Percentiles rank a stretch among this genome's conserved stretches.
Evolutionary conservation across 108 stramenopile species (phyloP).

Genomic region (Skeletonema marinoi): DNA sequence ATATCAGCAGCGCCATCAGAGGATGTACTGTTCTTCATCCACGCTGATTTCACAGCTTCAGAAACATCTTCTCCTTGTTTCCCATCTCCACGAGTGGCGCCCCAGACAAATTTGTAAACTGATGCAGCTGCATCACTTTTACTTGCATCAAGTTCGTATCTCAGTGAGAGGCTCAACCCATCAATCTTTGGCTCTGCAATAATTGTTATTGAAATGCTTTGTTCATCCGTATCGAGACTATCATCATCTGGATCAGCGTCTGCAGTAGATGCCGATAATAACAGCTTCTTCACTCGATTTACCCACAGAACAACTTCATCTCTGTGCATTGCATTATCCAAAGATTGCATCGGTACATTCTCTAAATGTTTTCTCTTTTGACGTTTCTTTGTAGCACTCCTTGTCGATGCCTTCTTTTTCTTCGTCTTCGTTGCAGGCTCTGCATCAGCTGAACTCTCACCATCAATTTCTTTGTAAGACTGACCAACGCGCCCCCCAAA

Average conservation of each 20-base stretch:
- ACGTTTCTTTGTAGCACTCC: background rate
- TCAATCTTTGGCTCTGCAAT: conserved; percentile 95
- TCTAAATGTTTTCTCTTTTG: conserved; percentile 48
- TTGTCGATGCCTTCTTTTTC: conserved; percentile 3
- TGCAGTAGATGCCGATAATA: conserved; percentile 1
- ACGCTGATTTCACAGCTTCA: conserved; percentile 42
- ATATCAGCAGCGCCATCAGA: background rate
- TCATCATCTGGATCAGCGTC: conserved; percentile 1
- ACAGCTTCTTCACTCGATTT: conserved; percentile 56
- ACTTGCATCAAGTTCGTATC: conserved; percentile 52
- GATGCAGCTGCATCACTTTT: background rate
- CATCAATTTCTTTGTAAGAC: conserved; percentile 7
- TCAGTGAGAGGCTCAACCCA: conserved; percentile 86
- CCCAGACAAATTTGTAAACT: conserved; percentile 66
- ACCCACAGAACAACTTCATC: conserved; percentile 66
- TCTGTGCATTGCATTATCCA: conserved; percentile 78
- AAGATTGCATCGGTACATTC: conserved; percentile 70
- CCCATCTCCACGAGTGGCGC: conserved; percentile 92
- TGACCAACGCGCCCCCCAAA: conserved; percentile 79
- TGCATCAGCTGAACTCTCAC: background rate
- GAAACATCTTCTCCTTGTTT: conserved; percentile 83
- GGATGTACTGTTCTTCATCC: conserved; percentile 35
- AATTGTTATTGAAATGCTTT: conserved; percentile 42
- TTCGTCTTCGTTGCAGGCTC: conserved; percentile 2
- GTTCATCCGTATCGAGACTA: background rate